phyloP scores from a whole-genome alignment of 305 asterid genomes.

The Salvia sclarea region DNA sequence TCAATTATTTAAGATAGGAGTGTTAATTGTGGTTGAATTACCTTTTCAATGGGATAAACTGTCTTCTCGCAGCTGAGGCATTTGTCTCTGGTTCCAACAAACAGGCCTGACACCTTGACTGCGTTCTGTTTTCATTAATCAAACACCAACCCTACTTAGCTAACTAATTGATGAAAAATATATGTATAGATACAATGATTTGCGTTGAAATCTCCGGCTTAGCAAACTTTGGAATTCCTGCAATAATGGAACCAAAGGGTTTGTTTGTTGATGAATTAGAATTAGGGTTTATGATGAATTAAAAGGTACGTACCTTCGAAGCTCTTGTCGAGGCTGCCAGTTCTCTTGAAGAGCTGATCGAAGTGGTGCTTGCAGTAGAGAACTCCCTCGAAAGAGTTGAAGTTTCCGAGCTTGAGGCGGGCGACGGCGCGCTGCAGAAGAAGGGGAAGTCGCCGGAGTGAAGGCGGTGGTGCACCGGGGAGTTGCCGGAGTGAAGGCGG shows the following conservation, averaged over 20 bases:
- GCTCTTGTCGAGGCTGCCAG: slow-evolving; percentile 85
- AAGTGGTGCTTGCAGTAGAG: slow-evolving; percentile 73
- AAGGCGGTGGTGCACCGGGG: too few species aligned
- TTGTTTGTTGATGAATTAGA: too few species aligned
- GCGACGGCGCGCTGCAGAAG: too few species aligned
- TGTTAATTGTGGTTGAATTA: neutral
- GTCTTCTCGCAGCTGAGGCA: slow-evolving; percentile 67
- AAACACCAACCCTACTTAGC: neutral
- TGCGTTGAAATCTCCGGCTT: slow-evolving; percentile 48
- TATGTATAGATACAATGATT: too few species aligned
- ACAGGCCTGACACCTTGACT: slow-evolving; percentile 55
- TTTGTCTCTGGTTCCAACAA: slow-evolving; percentile 70
- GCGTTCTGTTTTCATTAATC: neutral
- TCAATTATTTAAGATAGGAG: too few species aligned
- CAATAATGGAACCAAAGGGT: neutral
- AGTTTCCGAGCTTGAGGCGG: slow-evolving; percentile 77
- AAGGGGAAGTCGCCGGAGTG: too few species aligned
- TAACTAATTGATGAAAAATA: too few species aligned
- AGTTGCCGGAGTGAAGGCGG: too few species aligned
- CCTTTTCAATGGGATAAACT: slow-evolving; percentile 81
- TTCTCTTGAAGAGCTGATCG: slow-evolving; percentile 78
- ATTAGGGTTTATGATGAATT: too few species aligned
- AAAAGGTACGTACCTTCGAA: slow-evolving; percentile 50
- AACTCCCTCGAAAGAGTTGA: slow-evolving; percentile 83
- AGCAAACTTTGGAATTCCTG: slow-evolving; percentile 65